These are phyloP conservation scores for Penicillium egyptiacum DNA, from an alignment of 495 filamentous ascomycete species.

Conservation along the genomic window DNA sequence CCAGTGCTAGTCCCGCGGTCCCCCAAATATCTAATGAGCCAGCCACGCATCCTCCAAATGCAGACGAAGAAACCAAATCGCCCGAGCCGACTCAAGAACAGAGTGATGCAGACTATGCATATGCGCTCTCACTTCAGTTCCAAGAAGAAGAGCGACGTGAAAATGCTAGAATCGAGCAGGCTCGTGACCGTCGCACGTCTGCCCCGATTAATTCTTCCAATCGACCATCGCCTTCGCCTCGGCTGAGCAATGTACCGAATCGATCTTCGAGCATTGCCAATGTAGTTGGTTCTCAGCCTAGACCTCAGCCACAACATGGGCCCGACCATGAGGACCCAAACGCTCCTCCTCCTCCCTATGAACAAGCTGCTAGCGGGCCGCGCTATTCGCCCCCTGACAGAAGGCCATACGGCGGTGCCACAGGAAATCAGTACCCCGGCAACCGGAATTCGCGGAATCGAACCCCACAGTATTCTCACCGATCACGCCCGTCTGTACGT, in stretches of 20 bases:
- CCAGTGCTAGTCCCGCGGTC: conserved; percentile 27
- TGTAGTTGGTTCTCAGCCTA: conserved; percentile 2
- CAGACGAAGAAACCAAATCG: conserved; percentile 10
- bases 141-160: conserved; percentile 44
- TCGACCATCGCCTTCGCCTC: conserved; percentile 11
- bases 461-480: conserved; percentile 21
- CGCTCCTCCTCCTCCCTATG: conserved; percentile 76
- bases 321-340: conserved; percentile 45
- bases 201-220: conserved; percentile 10
- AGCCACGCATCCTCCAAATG: conserved; percentile 3
- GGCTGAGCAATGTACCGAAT: conserved; percentile 22
- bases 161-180: conserved; percentile 11
- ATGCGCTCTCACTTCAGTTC: conserved; percentile 48
- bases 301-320: conserved; percentile 22
- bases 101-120: conserved; percentile 52
- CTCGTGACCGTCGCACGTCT: conserved; percentile 15
- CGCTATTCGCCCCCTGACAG: conserved; percentile 63
- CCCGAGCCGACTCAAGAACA: conserved; percentile 43
- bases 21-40: conserved; percentile 34
- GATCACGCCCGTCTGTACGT: conserved; percentile 12
- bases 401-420: conserved; percentile 42
- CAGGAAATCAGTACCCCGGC: conserved; percentile 16
- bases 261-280: conserved; percentile 30
- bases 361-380: conserved; percentile 67
- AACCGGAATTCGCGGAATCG: conserved; percentile 18